These are phyloP conservation scores for Hypoxylon sp. DNA, from an alignment of 2,329 filamentous ascomycete genomes.

Conservation along the genomic window DNA sequence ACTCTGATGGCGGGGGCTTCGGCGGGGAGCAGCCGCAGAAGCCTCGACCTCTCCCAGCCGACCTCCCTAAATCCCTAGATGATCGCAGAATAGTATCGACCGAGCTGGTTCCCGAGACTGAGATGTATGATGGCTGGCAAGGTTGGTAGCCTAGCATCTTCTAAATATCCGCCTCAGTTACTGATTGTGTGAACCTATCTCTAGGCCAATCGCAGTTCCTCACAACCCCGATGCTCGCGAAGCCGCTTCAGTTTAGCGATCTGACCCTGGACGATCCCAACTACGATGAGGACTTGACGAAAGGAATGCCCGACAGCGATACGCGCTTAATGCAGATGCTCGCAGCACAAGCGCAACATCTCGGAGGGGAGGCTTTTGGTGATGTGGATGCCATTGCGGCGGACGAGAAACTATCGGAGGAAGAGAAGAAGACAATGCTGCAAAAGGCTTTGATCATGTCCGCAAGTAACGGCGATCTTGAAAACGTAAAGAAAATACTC, in stretches of 20 bases:
- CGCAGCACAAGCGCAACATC: constrained; percentile 90
- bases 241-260: constrained; percentile 85
- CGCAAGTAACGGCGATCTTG: constrained; percentile 93
- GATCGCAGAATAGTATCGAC: constrained; percentile 81
- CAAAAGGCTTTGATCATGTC: constrained; percentile 95
- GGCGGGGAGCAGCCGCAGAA: constrained; percentile 60
- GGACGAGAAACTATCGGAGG: constrained; percentile 79
- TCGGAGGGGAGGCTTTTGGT: constrained; percentile 78
- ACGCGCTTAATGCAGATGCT: constrained; percentile 94
- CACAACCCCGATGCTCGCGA: constrained; percentile 86
- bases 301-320: constrained; percentile 80
- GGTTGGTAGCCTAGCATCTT: constrained; percentile 64
- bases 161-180: background rate
- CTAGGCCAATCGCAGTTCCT: constrained; percentile 95
- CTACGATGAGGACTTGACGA: constrained; percentile 76
- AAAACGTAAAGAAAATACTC: constrained; percentile 82
- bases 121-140: constrained; percentile 99
- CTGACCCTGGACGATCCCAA: constrained; percentile 84
- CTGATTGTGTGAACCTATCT: constrained; percentile 41
- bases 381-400: constrained; percentile 85
- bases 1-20: constrained; percentile 62
- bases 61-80: constrained; percentile 92
- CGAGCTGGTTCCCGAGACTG: constrained; percentile 83
- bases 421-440: constrained; percentile 83
- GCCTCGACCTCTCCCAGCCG: constrained; percentile 76